A percentile compares a stretch with the other conserved stretches of the same genome.
Evolutionary conservation across 495 filamentous ascomycete species (phyloP).

Genomic region (Daldinia caldariorum): DNA sequence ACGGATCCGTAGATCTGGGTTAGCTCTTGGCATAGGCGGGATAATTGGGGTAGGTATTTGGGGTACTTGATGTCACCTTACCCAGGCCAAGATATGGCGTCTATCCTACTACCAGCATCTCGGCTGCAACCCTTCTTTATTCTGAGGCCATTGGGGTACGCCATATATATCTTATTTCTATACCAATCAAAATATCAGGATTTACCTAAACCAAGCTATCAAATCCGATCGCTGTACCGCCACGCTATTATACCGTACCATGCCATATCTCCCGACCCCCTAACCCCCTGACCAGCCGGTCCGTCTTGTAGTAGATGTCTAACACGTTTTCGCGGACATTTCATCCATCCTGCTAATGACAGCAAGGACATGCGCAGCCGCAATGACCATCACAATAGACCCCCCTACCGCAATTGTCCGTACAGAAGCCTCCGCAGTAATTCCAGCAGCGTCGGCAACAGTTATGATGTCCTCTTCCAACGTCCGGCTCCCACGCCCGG

Average conservation of each 20-base stretch:
- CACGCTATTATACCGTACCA: background rate
- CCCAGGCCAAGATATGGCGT: no score
- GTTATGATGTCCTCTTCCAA: background rate
- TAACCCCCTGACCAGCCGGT: background rate
- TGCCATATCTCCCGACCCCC: background rate
- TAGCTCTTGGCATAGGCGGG: no score
- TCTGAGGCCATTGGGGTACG: background rate
- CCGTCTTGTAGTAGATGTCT: background rate
- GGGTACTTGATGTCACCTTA: no score
- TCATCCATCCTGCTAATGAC: slow-evolving; percentile 7
- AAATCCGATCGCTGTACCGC: background rate
- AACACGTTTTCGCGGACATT: background rate
- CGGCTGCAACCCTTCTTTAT: no score
- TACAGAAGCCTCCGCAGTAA: slow-evolving; percentile 17
- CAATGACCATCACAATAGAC: slow-evolving; percentile 9
- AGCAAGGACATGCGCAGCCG: slow-evolving; percentile 27
- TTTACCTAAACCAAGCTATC: background rate
- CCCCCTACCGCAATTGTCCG: background rate
- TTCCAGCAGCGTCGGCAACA: slow-evolving; percentile 10
- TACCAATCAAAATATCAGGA: background rate
- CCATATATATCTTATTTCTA: background rate
- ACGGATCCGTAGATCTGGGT: no score
- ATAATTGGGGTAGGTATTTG: no score
- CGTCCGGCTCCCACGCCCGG: background rate
- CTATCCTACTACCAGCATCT: no score